Evolutionary conservation across 2,329 filamentous ascomycete genomes (phyloP).

Genomic region (Colletotrichum tabaci): DNA sequence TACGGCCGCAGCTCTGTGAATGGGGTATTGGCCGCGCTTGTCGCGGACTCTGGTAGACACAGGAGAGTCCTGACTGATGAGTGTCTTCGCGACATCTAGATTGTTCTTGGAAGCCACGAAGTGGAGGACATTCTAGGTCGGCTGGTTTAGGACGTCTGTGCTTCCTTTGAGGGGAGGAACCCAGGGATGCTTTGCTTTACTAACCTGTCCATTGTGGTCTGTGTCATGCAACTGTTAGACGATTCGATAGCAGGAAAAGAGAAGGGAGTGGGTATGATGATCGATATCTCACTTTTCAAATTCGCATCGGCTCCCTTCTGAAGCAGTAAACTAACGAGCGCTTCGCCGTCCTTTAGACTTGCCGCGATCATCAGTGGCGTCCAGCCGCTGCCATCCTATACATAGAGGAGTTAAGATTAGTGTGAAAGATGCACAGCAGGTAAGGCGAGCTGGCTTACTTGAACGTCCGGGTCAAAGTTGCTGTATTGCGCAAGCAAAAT

Average conservation of each 20-base stretch:
- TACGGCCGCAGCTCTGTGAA: constrained; percentile 92
- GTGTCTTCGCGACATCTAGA: constrained; percentile 82
- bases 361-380: constrained; percentile 88
- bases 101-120: constrained; percentile 94
- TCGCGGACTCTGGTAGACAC: constrained; percentile 88
- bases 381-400: constrained; percentile 83
- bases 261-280: background rate
- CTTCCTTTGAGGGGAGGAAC: background rate
- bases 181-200: constrained; percentile 6
- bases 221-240: background rate
- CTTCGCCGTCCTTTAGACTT: constrained; percentile 80
- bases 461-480: constrained; percentile 86
- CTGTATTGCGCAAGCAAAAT: constrained; percentile 78
- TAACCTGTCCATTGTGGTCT: constrained; percentile 78
- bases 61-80: constrained; percentile 78
- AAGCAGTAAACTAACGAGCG: constrained; percentile 77
- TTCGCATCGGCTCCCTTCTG: constrained; percentile 80
- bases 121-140: constrained; percentile 83
- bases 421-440: background rate
- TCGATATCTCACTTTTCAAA: constrained; percentile 72
- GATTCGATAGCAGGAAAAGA: background rate
- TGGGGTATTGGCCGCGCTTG: constrained; percentile 87
- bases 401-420: background rate
- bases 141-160: background rate
- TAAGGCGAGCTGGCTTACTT: constrained; percentile 64